Base-by-base conservation (phyloP, 2,329 filamentous ascomycete species). In the Aureobasidium melanogenum region DNA sequence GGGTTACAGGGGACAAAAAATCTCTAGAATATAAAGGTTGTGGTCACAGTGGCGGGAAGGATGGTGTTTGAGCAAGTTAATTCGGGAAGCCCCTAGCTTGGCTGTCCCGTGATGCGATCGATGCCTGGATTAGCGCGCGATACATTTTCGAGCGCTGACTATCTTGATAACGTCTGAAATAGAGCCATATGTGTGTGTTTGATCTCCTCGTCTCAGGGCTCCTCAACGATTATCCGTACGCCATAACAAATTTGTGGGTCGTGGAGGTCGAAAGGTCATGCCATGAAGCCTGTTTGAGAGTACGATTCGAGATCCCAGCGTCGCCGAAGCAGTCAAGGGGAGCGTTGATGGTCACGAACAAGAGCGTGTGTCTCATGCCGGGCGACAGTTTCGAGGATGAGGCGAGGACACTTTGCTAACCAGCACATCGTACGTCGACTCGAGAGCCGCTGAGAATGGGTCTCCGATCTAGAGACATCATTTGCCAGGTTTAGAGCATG, bases 191-290 rank as follows among this genome's bases (percentile, higher is more conserved):
- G 15, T 5, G 5, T 38, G 15, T 15, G 15, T 5, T 5, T 38
- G 36, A 17, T 17, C 36, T 4, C 14, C 14, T 12, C 30, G 7
- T 17, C 36, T 15, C 14, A 38, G 14, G 17, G 36, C 36, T 38
- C 36, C 36, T 17, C 39, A 22, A 7, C 39, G 4, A 43, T 8
- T 10, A n/a, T 7, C n/a, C 15, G 17, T 17, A 8, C 3, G 7
- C 14, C 36, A 17, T 15, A 39, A n/a, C 5, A 15, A 39, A n/a
- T 4, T 7, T n/a, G 14, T 39, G 5, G 36, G 5, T 17, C n/a
- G 14, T 5, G 14, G 5, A n/a, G 15, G 36, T 32, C 9, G 6
- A 1, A 39, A 8, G 7, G 17, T n/a, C 17, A 39, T 69, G 69
- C 8, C 62, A 54, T 28, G 63, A 60, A 24, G 22, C 24, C 12